Evolutionary conservation across 305 asterid species (phyloP).

Genomic region (Solanum hybrid): DNA sequence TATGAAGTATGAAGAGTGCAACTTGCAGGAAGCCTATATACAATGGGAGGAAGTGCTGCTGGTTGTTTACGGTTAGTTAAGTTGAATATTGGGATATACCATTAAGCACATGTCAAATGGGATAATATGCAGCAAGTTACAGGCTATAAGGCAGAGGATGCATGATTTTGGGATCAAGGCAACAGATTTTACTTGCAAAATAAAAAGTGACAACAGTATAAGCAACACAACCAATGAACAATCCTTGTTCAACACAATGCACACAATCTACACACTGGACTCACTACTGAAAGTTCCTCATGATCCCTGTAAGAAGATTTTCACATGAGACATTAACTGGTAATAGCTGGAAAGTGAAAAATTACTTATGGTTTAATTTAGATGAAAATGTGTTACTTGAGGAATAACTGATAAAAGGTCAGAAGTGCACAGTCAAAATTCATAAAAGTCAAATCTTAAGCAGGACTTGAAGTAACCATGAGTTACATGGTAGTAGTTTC

Average conservation of each 20-base stretch:
- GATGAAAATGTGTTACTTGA: background rate
- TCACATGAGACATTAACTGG: background rate
- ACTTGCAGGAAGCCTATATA: background rate
- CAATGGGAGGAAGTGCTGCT: background rate
- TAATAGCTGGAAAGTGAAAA: background rate
- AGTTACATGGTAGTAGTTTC: background rate
- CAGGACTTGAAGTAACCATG: background rate
- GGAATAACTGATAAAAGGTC: background rate
- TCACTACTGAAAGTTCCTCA: background rate
- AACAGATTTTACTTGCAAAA: background rate
- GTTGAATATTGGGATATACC: background rate
- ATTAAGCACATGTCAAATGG: background rate
- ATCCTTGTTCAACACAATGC: background rate
- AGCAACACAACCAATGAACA: background rate
- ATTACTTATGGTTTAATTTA: background rate
- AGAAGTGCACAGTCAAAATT: background rate
- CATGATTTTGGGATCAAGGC: background rate
- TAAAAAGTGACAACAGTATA: background rate
- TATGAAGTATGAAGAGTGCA: background rate
- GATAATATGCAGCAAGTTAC: background rate
- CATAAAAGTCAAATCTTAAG: background rate
- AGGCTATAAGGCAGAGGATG: background rate
- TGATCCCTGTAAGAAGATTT: background rate
- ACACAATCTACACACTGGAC: background rate
- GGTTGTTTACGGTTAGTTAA: background rate